Conservation (phyloP, 2,329 filamentous ascomycete species). For the Zasmidium cellare region DNA sequence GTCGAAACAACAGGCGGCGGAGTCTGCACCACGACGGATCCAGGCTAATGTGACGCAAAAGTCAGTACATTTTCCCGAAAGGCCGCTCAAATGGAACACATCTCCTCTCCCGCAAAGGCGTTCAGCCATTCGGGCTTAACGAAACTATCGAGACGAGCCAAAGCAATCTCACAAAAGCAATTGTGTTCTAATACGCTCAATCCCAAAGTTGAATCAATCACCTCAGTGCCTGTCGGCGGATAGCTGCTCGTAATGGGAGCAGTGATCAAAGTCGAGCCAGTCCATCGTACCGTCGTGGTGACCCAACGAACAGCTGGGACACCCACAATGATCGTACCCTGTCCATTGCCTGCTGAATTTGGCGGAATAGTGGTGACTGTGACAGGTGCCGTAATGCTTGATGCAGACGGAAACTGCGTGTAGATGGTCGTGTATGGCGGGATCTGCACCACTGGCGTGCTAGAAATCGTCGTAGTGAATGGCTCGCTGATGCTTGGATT, state of each 20-base stretch:
- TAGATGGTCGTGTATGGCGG: neutral
- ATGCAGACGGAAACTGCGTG: neutral
- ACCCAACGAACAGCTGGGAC: slow-evolving; percentile 1
- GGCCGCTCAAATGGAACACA: too few species aligned
- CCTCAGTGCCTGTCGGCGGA: neutral
- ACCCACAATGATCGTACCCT: slow-evolving; percentile 8
- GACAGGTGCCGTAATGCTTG: slow-evolving; percentile 1
- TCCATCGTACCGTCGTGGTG: slow-evolving; percentile 8
- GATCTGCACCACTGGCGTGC: neutral
- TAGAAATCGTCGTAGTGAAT: neutral
- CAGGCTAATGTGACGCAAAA: neutral
- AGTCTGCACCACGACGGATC: slow-evolving; percentile 6
- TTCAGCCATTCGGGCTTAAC: too few species aligned
- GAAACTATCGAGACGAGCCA: too few species aligned
- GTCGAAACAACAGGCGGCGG: slow-evolving; percentile 6
- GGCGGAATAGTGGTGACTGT: slow-evolving; percentile 9
- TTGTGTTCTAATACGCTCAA: too few species aligned
- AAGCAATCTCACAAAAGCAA: too few species aligned
- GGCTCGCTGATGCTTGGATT: neutral
- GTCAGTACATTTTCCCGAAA: too few species aligned
- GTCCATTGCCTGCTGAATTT: slow-evolving; percentile 5
- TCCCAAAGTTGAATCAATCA: neutral
- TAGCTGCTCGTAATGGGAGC: slow-evolving; percentile 7
- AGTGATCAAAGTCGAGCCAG: slow-evolving; percentile 5
- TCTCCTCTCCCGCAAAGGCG: too few species aligned